Conservation (phyloP, 2,329 filamentous ascomycete species). For the Epichloe hybrida region DNA sequence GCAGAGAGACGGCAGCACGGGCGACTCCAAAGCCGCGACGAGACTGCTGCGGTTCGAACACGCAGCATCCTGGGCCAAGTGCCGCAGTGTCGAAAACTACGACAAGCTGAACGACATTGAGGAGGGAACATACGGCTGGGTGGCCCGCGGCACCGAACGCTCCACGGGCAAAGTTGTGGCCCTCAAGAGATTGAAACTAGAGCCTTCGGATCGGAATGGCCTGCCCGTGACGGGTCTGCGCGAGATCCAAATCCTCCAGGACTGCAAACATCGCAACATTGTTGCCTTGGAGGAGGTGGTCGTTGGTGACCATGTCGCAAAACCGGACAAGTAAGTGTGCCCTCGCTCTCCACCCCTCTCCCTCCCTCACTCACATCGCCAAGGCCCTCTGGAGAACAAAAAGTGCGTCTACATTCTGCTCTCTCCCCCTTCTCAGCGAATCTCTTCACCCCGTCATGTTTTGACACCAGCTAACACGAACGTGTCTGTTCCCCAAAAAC, state of each 20-base stretch:
- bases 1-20: not conserved
- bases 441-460: not conserved
- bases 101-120: slow-evolving; percentile 94
- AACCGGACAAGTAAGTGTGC: slow-evolving; percentile 36
- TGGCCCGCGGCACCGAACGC: slow-evolving; percentile 67
- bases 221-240: slow-evolving; percentile 85
- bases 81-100: slow-evolving; percentile 73
- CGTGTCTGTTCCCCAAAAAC: not conserved
- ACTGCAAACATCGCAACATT: slow-evolving; percentile 69
- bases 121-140: slow-evolving; percentile 92
- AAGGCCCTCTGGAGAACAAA: not conserved
- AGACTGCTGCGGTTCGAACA: slow-evolving; percentile 57
- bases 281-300: slow-evolving; percentile 76
- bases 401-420: not conserved
- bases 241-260: slow-evolving; percentile 83
- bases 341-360: not conserved
- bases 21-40: slow-evolving; percentile 20
- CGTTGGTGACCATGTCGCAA: slow-evolving; percentile 47
- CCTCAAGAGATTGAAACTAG: slow-evolving; percentile 86
- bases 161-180: slow-evolving; percentile 71
- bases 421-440: not conserved
- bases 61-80: slow-evolving; percentile 50
- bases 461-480: not conserved
- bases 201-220: slow-evolving; percentile 56
- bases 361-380: not conserved